phyloP scores from a whole-genome alignment of 306 rosid genomes.

The Vachellia collinsii region DNA sequence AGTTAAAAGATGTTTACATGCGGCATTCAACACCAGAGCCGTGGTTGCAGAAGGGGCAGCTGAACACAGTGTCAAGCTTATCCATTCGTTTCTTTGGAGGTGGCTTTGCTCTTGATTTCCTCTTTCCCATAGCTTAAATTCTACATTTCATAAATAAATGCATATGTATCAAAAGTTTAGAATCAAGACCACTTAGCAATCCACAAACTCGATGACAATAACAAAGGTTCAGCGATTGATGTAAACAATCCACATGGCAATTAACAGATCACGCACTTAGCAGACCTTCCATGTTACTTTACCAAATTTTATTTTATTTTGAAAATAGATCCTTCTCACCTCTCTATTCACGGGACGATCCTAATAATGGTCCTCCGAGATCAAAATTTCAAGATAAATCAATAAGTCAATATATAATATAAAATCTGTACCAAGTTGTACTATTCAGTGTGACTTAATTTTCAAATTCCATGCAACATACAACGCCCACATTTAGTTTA shows the following conservation, averaged over 20 bases:
- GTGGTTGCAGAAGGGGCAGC: constrained; percentile 98
- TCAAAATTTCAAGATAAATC: constrained; percentile 9
- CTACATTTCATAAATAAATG: constrained; percentile 16
- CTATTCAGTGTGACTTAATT: background rate
- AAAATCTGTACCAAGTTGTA: background rate
- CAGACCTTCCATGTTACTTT: background rate
- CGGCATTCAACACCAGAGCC: constrained; percentile 92
- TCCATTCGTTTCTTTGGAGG: constrained; percentile 94
- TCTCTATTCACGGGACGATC: background rate
- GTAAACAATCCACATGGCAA: background rate
- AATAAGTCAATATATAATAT: background rate
- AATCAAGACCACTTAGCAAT: background rate
- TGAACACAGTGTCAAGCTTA: constrained; percentile 94
- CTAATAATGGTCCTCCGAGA: constrained; percentile 5
- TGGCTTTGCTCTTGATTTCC: constrained; percentile 92
- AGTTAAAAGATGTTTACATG: constrained; percentile 58
- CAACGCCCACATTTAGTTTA: background rate
- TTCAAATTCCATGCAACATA: background rate
- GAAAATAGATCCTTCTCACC: background rate
- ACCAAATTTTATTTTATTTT: background rate
- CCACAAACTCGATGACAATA: background rate
- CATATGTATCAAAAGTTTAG: background rate
- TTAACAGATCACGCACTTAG: background rate
- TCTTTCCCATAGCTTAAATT: constrained; percentile 80
- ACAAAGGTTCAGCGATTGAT: background rate